A percentile compares a stretch with the other conserved stretches of the same genome.
Evolutionary conservation across 164 flowering plant species (phyloP).

Genomic region (Platanus orientalis): DNA sequence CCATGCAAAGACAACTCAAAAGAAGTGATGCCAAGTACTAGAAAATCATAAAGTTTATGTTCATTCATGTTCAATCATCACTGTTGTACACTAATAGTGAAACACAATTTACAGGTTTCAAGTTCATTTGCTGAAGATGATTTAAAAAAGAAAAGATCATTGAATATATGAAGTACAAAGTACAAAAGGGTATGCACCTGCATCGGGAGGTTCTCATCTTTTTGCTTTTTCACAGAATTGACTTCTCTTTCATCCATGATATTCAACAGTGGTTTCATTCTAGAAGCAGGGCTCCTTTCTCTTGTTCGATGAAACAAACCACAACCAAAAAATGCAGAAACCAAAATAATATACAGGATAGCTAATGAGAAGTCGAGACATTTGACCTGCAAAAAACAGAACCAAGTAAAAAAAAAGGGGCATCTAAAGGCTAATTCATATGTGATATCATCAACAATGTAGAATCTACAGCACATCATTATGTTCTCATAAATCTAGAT

Average conservation of each 20-base stretch:
- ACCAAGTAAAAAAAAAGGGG: conserved; percentile 11
- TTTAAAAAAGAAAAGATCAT: too few relatives aligned
- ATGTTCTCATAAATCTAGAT: background rate
- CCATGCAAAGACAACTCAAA: too few relatives aligned
- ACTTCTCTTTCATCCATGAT: conserved; percentile 34
- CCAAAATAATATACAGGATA: conserved; percentile 59
- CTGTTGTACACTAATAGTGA: too few relatives aligned
- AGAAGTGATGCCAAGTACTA: too few relatives aligned
- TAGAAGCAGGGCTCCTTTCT: conserved; percentile 29
- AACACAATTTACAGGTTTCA: too few relatives aligned
- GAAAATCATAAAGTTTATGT: too few relatives aligned
- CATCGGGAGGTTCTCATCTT: conserved; percentile 47
- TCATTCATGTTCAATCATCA: too few relatives aligned
- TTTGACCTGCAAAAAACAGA: conserved; percentile 57
- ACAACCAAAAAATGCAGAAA: conserved; percentile 74
- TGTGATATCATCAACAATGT: background rate
- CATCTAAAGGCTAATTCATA: background rate
- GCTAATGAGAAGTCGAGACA: conserved; percentile 76
- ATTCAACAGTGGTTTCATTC: conserved; percentile 48
- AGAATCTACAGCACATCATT: background rate
- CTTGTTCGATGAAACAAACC: conserved; percentile 49
- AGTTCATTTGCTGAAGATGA: too few relatives aligned
- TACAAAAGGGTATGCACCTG: conserved; percentile 41
- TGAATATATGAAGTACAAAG: background rate
- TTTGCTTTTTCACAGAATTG: conserved; percentile 36